Evolutionary conservation across 768 basidiomycete species (phyloP), one percentile per base, ranked within the genome.

Genomic region (Macrolepiota fuliginosa): DNA sequence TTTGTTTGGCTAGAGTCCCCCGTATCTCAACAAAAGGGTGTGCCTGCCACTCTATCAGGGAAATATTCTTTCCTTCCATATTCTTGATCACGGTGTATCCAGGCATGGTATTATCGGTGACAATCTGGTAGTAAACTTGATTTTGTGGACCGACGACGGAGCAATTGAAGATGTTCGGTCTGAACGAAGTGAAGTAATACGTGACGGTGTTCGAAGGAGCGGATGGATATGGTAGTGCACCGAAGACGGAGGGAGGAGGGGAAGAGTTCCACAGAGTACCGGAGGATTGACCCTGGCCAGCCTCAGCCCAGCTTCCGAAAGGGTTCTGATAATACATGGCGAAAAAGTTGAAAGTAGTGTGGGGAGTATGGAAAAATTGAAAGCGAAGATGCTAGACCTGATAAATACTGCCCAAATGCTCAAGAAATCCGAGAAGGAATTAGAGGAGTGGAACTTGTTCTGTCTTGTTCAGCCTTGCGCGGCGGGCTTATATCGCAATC

Each of bases 221-320:
- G 24, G 72, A 56, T 0, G 83, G 79, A 65, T 83, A 86, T 29
- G 87, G 87, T 19, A 89, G 81, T 0, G 86, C 86, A 4, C 87
- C 87, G 66, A 83, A 85, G 61, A 88, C 72, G 51, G 87, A 88
- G 51, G 86, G 83, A 4, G 76, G 67, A 10, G 74, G 67, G 25
- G 37, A 36, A 22, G 61, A 58, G 19, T 67, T 65, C 69, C 66
- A 69, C 3, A 64, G 63, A 9, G 66, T 56, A 37, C 56, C 56
- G 19, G 63, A 56, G 24, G 73, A 73, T 25, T 63, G 66, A 7
- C 69, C 68, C 51, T 72, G 68, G 25, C 68, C 71, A 45, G 64
- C 62, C 37, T 73, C 70, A 27, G 69, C 64, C 76, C 77, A 79
- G 67, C 71, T 70, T 56, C 68, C 71, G 66, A 76, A 81, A 4